These are phyloP conservation scores for Aspergillus ochraceoroseus DNA, from an alignment of 2,329 filamentous ascomycete species.

Conservation along the genomic window DNA sequence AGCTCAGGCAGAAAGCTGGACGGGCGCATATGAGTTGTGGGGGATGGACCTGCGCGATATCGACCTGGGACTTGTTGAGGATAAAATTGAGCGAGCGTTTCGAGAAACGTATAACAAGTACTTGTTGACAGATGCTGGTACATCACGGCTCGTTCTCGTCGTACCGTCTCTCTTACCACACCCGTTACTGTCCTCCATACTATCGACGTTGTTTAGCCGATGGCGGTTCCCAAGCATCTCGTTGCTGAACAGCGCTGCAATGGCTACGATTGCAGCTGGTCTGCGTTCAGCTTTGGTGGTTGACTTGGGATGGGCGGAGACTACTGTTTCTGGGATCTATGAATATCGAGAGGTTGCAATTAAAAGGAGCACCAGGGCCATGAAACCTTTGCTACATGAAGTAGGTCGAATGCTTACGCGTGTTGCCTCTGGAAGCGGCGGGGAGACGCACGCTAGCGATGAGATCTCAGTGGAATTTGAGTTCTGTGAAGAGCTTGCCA, in stretches of 20 bases:
- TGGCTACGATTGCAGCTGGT: constrained; percentile 71
- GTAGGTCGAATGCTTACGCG: constrained; percentile 50
- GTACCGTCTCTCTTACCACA: constrained; percentile 73
- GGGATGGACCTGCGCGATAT: constrained; percentile 64
- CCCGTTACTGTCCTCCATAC: constrained; percentile 66
- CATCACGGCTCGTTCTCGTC: constrained; percentile 67
- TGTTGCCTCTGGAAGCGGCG: constrained; percentile 21
- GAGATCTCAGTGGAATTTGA: constrained; percentile 59
- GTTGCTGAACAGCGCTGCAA: constrained; percentile 70
- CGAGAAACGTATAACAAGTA: constrained; percentile 78
- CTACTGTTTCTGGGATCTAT: constrained; percentile 76
- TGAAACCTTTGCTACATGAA: constrained; percentile 64
- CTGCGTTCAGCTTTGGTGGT: constrained; percentile 80
- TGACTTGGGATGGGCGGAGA: constrained; percentile 91
- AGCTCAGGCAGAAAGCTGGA: constrained; percentile 39
- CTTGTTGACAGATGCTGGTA: constrained; percentile 57
- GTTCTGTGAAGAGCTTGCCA: constrained; percentile 74
- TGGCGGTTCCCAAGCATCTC: constrained; percentile 78
- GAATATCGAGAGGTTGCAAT: constrained; percentile 79
- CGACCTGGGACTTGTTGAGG: constrained; percentile 74
- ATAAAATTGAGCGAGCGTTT: constrained; percentile 78
- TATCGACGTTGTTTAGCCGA: constrained; percentile 73
- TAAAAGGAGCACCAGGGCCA: constrained; percentile 67
- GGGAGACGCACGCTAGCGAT: constrained; percentile 32
- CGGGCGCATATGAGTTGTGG: constrained; percentile 65